Percentiles rank a stretch among this genome's conserved stretches.
These are phyloP conservation scores for Carex sylvatica DNA, from an alignment of 202 grass and related monocot genomes.

Conservation along the genomic window DNA sequence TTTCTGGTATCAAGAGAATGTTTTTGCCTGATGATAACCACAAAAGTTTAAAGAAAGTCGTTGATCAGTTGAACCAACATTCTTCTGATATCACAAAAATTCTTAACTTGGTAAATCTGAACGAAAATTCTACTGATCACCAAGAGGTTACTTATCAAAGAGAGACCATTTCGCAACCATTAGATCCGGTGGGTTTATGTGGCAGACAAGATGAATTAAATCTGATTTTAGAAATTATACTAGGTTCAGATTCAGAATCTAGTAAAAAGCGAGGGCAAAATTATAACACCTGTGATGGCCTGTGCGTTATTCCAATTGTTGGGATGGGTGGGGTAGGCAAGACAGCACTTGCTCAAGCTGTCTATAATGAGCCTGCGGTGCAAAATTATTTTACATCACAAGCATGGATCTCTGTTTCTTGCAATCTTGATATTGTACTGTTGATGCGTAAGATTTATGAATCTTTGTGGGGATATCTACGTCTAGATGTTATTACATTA, in stretches of 20 bases:
- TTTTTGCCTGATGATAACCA: constrained; percentile 17
- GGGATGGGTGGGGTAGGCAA: constrained; percentile 5
- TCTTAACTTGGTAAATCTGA: not conserved
- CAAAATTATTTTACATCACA: constrained; percentile 25
- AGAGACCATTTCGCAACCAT: not conserved
- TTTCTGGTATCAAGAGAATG: constrained; percentile 14
- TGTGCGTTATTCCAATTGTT: constrained; percentile 39
- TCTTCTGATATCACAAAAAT: not conserved
- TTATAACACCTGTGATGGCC: not conserved
- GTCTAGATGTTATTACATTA: too few relatives aligned
- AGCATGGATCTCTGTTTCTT: constrained; percentile 41
- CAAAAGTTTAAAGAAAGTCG: not conserved
- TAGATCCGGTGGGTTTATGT: not conserved
- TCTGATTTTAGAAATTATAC: not conserved
- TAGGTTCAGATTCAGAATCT: not conserved
- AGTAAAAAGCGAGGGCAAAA: not conserved
- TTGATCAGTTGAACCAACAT: constrained; percentile 21
- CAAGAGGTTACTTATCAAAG: not conserved
- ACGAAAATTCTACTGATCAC: not conserved
- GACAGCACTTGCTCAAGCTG: not conserved
- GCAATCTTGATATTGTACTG: not conserved
- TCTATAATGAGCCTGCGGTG: constrained; percentile 7
- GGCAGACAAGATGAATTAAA: constrained; percentile 22
- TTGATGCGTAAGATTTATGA: constrained; percentile 30
- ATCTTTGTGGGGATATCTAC: not conserved